Percentiles rank a stretch among this genome's conserved stretches.
Evolutionary conservation across 768 basidiomycete genomes (phyloP).

Genomic region (Baorangia bicolor): DNA sequence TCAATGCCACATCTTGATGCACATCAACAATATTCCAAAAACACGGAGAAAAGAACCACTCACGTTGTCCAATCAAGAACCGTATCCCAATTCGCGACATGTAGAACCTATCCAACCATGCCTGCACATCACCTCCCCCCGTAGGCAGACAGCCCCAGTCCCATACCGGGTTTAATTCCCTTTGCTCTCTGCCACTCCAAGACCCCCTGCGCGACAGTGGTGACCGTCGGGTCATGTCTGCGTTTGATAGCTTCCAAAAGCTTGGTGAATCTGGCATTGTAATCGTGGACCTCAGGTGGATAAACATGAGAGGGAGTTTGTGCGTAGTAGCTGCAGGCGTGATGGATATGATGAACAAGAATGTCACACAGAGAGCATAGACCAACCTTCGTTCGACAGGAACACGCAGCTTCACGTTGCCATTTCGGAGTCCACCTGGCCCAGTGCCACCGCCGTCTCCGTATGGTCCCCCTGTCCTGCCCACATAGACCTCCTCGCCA

Average conservation of each 20-base stretch:
- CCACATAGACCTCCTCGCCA: background rate
- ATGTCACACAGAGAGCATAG: background rate
- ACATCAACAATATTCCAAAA: background rate
- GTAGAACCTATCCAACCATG: conserved; percentile 97
- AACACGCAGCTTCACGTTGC: conserved; percentile 67
- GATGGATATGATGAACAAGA: conserved; percentile 1
- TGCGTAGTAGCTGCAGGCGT: conserved; percentile 72
- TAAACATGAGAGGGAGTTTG: conserved; percentile 67
- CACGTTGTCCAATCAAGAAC: conserved; percentile 95
- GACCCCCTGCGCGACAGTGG: conserved; percentile 94
- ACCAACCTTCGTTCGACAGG: conserved; percentile 79
- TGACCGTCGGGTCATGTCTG: conserved; percentile 96
- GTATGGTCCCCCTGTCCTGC: conserved; percentile 1
- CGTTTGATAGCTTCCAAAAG: conserved; percentile 85
- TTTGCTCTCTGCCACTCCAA: conserved; percentile 86
- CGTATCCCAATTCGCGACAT: conserved; percentile 95
- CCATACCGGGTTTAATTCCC: conserved; percentile 30
- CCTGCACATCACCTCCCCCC: conserved; percentile 81
- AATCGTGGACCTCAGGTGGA: conserved; percentile 93
- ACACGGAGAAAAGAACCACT: conserved; percentile 26
- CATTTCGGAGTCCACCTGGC: conserved; percentile 41
- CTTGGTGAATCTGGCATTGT: conserved; percentile 89
- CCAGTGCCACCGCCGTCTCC: conserved; percentile 32
- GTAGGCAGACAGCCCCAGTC: conserved; percentile 32
- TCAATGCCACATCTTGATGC: conserved; percentile 84